Percentiles rank a stretch among this genome's conserved stretches.
phyloP scores from a whole-genome alignment of 495 filamentous ascomycete genomes.

The Tuber brumale region DNA sequence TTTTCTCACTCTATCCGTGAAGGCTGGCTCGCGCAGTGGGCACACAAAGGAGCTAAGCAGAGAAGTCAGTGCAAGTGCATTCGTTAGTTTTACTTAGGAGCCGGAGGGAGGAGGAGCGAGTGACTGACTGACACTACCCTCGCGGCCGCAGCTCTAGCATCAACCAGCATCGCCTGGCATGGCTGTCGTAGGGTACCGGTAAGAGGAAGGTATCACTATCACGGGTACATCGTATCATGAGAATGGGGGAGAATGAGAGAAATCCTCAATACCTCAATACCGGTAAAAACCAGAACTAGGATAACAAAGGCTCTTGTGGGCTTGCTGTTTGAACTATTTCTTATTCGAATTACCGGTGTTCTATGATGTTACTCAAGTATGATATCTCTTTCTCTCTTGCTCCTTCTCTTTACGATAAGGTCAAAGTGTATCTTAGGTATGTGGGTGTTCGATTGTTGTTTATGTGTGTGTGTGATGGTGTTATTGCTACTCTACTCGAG shows the following conservation, averaged over 20 bases:
- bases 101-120: background rate
- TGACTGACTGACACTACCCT: background rate
- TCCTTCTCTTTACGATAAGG: slow-evolving; percentile 5
- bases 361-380: background rate
- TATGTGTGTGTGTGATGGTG: background rate
- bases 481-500: background rate
- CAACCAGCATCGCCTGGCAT: background rate
- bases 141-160: background rate
- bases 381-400: slow-evolving; percentile 4
- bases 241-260: slow-evolving; percentile 2
- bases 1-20: background rate
- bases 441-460: background rate
- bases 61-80: background rate
- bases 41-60: slow-evolving; percentile 2
- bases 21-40: background rate
- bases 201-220: slow-evolving; percentile 3
- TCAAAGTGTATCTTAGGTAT: background rate
- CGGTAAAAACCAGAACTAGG: background rate
- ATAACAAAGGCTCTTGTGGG: slow-evolving; percentile 1
- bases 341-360: slow-evolving; percentile 1
- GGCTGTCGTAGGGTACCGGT: background rate
- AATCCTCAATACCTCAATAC: background rate
- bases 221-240: background rate
- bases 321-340: background rate
- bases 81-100: background rate